Conservation (phyloP, 345 rosid genomes). For the Gossypium herbaceum region DNA sequence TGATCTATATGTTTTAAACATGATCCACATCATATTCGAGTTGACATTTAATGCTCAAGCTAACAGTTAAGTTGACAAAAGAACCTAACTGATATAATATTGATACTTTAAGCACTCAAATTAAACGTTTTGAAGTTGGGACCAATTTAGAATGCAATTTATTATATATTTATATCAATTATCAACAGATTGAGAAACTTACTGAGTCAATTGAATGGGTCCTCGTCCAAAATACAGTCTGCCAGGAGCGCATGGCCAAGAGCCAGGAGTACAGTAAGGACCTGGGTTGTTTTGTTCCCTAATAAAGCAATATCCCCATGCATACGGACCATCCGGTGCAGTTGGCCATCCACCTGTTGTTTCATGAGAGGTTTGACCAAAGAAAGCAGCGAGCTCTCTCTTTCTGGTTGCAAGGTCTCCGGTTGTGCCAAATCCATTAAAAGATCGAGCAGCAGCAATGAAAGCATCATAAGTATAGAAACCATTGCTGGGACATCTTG, state of each 20-base stretch:
- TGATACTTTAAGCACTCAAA: no score
- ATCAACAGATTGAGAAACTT: neutral
- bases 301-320: conserved; percentile 59
- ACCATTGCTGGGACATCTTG: conserved; percentile 23
- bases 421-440: conserved; percentile 29
- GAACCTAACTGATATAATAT: no score
- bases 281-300: conserved; percentile 39
- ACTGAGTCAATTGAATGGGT: conserved; percentile 61
- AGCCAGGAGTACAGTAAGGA: conserved; percentile 34
- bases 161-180: neutral
- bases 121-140: no score
- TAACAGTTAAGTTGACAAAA: no score
- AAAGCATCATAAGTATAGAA: conserved; percentile 33
- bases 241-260: conserved; percentile 55
- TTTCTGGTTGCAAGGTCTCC: conserved; percentile 24
- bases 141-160: no score
- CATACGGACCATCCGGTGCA: conserved; percentile 64
- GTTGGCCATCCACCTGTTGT: conserved; percentile 50
- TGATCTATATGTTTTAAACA: no score
- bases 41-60: no score
- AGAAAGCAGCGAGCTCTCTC: conserved; percentile 39
- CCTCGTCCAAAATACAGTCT: conserved; percentile 63
- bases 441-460: conserved; percentile 24
- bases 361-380: conserved; percentile 38
- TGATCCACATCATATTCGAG: no score